Evolutionary conservation across 345 rosid genomes (phyloP).

Genomic region (Salix udensis): DNA sequence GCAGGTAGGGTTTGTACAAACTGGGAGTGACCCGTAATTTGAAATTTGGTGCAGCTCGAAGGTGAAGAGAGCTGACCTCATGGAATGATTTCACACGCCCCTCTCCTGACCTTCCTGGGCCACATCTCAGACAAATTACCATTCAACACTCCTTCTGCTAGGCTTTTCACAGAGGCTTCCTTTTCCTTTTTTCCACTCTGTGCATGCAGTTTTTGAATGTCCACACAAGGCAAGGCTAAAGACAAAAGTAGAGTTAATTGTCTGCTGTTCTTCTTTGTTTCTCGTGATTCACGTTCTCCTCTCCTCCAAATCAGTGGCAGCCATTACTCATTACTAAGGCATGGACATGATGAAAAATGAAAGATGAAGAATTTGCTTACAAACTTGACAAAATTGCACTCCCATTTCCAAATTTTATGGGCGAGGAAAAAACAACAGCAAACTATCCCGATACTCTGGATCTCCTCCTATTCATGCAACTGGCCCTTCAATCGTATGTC

Average conservation of each 20-base stretch:
- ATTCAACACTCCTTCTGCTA: background rate
- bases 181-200: background rate
- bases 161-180: background rate
- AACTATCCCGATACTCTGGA: background rate
- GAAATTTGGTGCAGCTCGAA: constrained; percentile 2
- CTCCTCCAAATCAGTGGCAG: constrained; percentile 5
- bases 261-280: background rate
- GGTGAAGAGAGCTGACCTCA: constrained; percentile 7
- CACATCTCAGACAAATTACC: background rate
- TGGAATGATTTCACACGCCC: background rate
- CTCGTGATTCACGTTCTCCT: background rate
- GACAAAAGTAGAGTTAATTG: too few species aligned
- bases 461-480: background rate
- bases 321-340: background rate
- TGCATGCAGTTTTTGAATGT: background rate
- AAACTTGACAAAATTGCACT: background rate
- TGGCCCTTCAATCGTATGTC: background rate
- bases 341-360: background rate
- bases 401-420: background rate
- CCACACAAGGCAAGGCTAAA: background rate
- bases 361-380: too few species aligned
- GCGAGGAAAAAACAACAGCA: background rate
- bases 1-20: background rate
- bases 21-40: background rate
- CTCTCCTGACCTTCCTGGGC: background rate